Conservation (phyloP, 2,329 filamentous ascomycete genomes). For the Monilinia aucupariae region DNA sequence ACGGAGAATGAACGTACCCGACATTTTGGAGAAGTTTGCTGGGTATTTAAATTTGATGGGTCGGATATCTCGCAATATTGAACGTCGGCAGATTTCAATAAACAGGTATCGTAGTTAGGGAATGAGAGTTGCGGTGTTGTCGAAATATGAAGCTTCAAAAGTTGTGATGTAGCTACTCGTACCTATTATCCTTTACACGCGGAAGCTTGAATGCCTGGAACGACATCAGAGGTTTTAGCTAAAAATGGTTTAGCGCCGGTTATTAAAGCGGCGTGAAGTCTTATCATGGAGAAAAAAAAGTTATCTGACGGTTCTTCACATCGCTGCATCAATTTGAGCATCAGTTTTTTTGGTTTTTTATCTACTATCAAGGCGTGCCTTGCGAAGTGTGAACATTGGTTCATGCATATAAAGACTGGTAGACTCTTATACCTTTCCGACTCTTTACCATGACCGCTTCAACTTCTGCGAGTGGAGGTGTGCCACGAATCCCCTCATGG, state of each 20-base stretch:
- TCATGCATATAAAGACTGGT: neutral
- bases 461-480: constrained; percentile 16
- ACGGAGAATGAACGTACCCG: constrained; percentile 35
- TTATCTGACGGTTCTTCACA: constrained; percentile 14
- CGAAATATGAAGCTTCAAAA: constrained; percentile 12
- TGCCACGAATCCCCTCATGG: constrained; percentile 49
- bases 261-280: constrained; percentile 13
- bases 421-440: constrained; percentile 1
- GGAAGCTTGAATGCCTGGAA: constrained; percentile 18
- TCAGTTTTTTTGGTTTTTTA: neutral
- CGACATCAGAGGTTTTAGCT: constrained; percentile 1
- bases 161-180: constrained; percentile 10
- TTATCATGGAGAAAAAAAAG: constrained; percentile 16
- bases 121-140: constrained; percentile 1
- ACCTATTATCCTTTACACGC: constrained; percentile 13
- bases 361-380: neutral
- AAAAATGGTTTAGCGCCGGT: constrained; percentile 12
- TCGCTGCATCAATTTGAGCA: constrained; percentile 9
- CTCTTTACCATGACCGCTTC: constrained; percentile 25
- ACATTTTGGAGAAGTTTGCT: constrained; percentile 33
- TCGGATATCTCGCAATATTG: neutral
- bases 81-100: neutral
- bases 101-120: neutral
- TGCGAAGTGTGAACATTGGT: neutral
- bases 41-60: neutral